A percentile compares a stretch with the other conserved stretches of the same genome.
Evolutionary conservation across 495 filamentous ascomycete genomes (phyloP).

Genomic region (Xylaria sp.): DNA sequence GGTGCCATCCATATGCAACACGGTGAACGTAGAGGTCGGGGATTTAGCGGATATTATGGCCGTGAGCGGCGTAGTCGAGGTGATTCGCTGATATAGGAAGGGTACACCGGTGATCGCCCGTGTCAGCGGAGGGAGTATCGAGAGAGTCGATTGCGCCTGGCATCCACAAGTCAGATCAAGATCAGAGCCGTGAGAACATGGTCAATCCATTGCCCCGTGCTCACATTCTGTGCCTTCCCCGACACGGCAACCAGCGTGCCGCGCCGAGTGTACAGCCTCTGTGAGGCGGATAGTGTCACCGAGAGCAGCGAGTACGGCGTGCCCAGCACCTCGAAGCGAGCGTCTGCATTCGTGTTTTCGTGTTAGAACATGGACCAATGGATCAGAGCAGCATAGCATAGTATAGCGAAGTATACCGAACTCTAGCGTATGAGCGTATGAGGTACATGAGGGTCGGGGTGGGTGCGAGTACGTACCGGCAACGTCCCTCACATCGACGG

Average conservation of each 20-base stretch:
- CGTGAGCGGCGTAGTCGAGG: constrained; percentile 83
- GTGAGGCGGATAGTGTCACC: constrained; percentile 88
- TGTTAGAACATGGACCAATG: neutral
- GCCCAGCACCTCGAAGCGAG: constrained; percentile 90
- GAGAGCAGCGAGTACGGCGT: constrained; percentile 90
- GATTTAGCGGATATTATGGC: constrained; percentile 88
- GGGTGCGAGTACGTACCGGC: constrained; percentile 47
- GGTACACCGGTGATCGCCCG: constrained; percentile 82
- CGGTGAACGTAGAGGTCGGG: constrained; percentile 79
- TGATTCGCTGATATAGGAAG: constrained; percentile 91
- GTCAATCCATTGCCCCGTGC: constrained; percentile 22
- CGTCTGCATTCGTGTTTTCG: constrained; percentile 66
- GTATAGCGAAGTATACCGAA: too few species aligned
- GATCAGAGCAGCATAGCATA: neutral
- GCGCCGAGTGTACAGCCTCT: constrained; percentile 87
- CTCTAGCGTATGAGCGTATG: too few species aligned
- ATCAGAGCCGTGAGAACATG: neutral
- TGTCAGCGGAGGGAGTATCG: constrained; percentile 80
- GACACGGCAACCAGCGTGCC: constrained; percentile 90
- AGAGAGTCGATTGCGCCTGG: constrained; percentile 83
- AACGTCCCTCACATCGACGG: constrained; percentile 42
- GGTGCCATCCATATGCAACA: constrained; percentile 91
- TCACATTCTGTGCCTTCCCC: constrained; percentile 89
- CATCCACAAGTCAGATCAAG: constrained; percentile 22
- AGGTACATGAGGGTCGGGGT: too few species aligned